Percentiles rank a stretch among this genome's conserved stretches.
Evolutionary conservation across 352 stramenopile species (phyloP).

Genomic region (Blastocystis sp.): DNA sequence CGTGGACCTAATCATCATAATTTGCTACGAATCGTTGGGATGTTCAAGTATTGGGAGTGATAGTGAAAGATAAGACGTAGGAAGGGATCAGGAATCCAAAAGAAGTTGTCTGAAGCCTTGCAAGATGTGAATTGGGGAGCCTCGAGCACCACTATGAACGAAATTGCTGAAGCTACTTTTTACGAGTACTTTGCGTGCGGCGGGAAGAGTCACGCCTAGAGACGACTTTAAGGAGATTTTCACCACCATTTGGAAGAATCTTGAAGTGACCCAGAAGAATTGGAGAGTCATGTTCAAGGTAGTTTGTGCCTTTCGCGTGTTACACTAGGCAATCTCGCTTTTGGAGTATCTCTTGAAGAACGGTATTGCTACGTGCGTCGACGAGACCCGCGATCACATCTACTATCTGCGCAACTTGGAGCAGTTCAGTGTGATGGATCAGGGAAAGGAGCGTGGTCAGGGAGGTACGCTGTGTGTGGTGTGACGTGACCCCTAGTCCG

Average conservation of each 20-base stretch:
- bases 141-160: conserved; percentile 69
- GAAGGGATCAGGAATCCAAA: conserved; percentile 72
- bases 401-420: conserved; percentile 74
- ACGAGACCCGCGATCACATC: conserved; percentile 70
- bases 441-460: conserved; percentile 71
- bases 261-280: conserved; percentile 69
- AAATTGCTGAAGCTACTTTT: conserved; percentile 63
- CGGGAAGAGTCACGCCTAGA: neutral
- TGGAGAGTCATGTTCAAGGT: conserved; percentile 74
- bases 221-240: conserved; percentile 74
- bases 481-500: conserved; percentile 34
- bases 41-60: conserved; percentile 46
- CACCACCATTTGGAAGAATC: conserved; percentile 71
- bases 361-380: conserved; percentile 60
- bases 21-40: neutral
- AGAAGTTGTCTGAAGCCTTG: conserved; percentile 66
- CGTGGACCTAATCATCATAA: neutral
- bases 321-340: conserved; percentile 55
- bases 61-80: neutral
- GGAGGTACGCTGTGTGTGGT: conserved; percentile 49
- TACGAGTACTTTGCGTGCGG: conserved; percentile 29
- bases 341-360: conserved; percentile 74
- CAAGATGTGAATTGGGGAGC: conserved; percentile 73
- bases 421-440: conserved; percentile 70
- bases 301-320: neutral